Base-by-base conservation (phyloP, 148 eudicot genomes). In the Oxyria digyna region DNA sequence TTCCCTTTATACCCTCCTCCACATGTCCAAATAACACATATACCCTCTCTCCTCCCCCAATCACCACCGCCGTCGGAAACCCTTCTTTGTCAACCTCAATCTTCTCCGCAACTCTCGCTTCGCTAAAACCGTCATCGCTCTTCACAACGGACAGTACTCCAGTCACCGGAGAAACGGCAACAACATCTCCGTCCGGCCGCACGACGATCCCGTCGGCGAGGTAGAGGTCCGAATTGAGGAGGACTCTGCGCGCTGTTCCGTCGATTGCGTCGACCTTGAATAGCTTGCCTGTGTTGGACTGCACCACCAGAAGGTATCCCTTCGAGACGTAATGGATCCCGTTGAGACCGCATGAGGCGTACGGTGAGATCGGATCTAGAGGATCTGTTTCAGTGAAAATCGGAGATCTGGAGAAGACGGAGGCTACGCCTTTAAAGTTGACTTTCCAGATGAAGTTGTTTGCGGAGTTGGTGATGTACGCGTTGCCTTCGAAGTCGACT, bases 391-490 rank as follows among this genome's bases (percentile, higher is more conserved):
- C 72, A 0, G 75, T 69, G 76, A 87, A 92, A 0, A 72, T 54
- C 14, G 74, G 45, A 0, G 98, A 87, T 71, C 71, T 57, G 5
- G 98, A 93, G 48, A 89, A 76, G 31, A 93, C 43, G 12, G 85
- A 62, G 9, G 84, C 76, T 6, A 62, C 69, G 5, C 95, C 96
- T 26, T 78, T 76, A 57, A 55, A 27, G 55, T 71, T 68, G 68
- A 93, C 78, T 45, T 88, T 87, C 89, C 82, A 93, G 72, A 93
- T 85, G 75, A 73, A 50, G 70, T 90, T 86, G 1, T 77, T 71
- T n/a, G 74, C 87, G 23, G 97, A 78, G 73, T 88, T 85, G 29
- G 98, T 90, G 73, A 93, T 87, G 84, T 79, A 93, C 6, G 92
- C 92, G 84, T 90, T 86, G 35, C 97, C 97, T 45, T 72, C 62